Conservation (phyloP, 2,329 filamentous ascomycete species). For the Penicillium sp. region DNA sequence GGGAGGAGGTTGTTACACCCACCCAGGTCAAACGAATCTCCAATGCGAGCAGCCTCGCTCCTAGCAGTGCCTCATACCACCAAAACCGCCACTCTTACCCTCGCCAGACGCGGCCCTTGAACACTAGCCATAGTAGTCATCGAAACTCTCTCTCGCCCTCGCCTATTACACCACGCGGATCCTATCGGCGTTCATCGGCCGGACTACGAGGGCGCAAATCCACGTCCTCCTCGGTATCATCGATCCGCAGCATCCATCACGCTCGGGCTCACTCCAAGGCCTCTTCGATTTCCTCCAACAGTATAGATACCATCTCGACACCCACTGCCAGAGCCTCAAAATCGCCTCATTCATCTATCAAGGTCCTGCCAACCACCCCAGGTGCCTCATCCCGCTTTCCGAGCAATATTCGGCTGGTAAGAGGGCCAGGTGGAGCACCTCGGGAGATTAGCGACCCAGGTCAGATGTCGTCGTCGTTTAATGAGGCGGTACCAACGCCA, state of each 20-base stretch:
- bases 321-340: constrained; percentile 67
- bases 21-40: constrained; percentile 44
- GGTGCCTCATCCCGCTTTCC: constrained; percentile 71
- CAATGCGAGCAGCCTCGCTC: constrained; percentile 43
- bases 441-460: constrained; percentile 30
- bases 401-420: constrained; percentile 79
- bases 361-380: constrained; percentile 90
- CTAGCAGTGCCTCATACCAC: constrained; percentile 44
- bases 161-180: constrained; percentile 83
- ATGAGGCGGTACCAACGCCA: constrained; percentile 39
- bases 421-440: constrained; percentile 45
- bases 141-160: constrained; percentile 82
- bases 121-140: constrained; percentile 37
- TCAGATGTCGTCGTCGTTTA: constrained; percentile 36
- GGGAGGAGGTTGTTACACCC: constrained; percentile 35
- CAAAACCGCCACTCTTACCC: constrained; percentile 45
- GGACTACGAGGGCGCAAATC: constrained; percentile 90
- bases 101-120: constrained; percentile 38
- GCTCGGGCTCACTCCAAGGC: constrained; percentile 91
- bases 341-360: constrained; percentile 86
- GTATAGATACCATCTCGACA: constrained; percentile 66
- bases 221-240: constrained; percentile 91
- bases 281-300: constrained; percentile 83
- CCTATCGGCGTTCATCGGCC: constrained; percentile 76
- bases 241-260: constrained; percentile 85